Percentiles rank a stretch among this genome's conserved stretches.
Evolutionary conservation across 257 asterid genomes (phyloP).

Genomic region (Fraxinus americana): DNA sequence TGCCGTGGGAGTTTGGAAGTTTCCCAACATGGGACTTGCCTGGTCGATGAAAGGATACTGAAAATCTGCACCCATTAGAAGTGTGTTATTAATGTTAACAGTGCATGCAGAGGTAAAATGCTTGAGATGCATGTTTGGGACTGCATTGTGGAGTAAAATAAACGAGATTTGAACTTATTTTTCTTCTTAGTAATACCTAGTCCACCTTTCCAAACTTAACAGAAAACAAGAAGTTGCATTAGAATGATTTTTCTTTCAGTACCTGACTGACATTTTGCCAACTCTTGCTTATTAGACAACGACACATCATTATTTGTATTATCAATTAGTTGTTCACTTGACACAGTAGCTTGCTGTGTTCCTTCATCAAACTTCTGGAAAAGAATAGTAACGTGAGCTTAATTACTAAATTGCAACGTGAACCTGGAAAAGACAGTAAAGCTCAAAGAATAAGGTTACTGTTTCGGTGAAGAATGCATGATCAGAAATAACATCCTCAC

Average conservation of each 20-base stretch:
- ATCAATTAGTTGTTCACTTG: conserved; percentile 35
- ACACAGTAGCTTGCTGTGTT: conserved; percentile 28
- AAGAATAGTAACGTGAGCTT: conserved; percentile 11
- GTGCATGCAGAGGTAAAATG: neutral
- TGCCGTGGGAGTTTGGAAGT: conserved; percentile 86
- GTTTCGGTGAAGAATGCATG: conserved; percentile 31
- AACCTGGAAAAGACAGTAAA: neutral
- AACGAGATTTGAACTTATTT: neutral
- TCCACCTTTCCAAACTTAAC: neutral
- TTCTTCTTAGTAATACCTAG: neutral
- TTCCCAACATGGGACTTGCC: conserved; percentile 82
- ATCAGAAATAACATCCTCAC: conserved; percentile 38
- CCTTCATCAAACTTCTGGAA: conserved; percentile 48
- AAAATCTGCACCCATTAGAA: conserved; percentile 43
- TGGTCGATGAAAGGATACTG: conserved; percentile 62
- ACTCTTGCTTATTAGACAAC: conserved; percentile 42
- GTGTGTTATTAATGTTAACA: neutral
- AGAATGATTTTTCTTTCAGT: conserved; percentile 1
- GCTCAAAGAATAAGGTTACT: conserved; percentile 38
- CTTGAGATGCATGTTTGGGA: neutral
- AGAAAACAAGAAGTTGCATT: neutral
- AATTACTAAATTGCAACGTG: conserved; percentile 4
- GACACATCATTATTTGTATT: conserved; percentile 26
- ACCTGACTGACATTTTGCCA: conserved; percentile 55
- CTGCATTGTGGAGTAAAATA: neutral